Evolutionary conservation across 2,329 filamentous ascomycete species (phyloP).

Genomic region (Thielaviopsis cerberus): DNA sequence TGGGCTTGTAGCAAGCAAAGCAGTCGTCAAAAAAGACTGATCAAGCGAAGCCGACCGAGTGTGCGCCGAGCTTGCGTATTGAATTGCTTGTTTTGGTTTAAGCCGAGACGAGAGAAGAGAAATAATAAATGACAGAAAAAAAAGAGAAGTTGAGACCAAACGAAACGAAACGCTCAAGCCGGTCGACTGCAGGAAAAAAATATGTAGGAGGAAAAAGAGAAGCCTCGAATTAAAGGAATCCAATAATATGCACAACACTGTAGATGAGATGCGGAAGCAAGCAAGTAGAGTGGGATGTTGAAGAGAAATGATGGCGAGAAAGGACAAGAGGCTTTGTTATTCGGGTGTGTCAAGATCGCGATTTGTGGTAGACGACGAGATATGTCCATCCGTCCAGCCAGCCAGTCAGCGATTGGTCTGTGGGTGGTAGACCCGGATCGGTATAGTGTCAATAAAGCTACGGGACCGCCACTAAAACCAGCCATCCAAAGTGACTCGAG

Average conservation of each 20-base stretch:
- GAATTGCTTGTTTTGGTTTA: too few relatives aligned
- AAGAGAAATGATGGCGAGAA: background rate
- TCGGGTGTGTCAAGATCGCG: background rate
- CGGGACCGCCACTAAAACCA: background rate
- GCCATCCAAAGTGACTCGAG: background rate
- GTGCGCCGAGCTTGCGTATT: background rate
- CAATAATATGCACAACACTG: background rate
- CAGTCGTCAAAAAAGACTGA: background rate
- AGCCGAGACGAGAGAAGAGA: background rate
- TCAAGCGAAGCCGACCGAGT: background rate
- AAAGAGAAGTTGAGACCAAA: background rate
- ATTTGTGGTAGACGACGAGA: background rate
- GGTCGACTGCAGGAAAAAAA: background rate
- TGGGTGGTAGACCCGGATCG: too few relatives aligned
- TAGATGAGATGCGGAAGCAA: background rate
- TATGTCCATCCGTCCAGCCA: background rate
- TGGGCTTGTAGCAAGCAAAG: background rate
- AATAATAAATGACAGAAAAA: background rate
- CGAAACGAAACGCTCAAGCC: background rate
- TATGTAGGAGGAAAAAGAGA: background rate
- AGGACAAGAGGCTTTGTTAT: background rate
- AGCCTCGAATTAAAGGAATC: conserved; percentile 8
- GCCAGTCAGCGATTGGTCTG: background rate
- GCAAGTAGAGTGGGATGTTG: too few relatives aligned
- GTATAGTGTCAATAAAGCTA: background rate